Evolutionary conservation across 2,329 filamentous ascomycete species (phyloP).

Genomic region (Aurifilum marmelostoma): DNA sequence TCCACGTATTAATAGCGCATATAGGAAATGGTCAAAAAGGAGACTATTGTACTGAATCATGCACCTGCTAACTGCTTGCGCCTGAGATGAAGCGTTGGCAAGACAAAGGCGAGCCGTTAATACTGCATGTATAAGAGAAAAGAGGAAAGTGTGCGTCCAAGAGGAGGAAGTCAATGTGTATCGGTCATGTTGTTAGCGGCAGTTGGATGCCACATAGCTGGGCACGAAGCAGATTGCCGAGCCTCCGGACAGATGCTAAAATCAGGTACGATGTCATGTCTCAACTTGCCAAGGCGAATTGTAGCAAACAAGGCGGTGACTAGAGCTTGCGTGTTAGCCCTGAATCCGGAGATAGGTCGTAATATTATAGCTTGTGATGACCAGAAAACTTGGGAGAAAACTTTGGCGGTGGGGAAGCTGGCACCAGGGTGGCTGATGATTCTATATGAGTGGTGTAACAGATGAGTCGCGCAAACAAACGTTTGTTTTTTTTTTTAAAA

Average conservation of each 20-base stretch:
- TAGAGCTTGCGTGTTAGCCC: neutral
- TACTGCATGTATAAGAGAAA: neutral
- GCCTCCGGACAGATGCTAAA: constrained; percentile 6
- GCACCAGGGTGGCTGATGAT: neutral
- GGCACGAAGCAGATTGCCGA: neutral
- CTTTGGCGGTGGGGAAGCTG: too few species aligned
- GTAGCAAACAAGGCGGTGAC: neutral
- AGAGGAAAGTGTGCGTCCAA: neutral
- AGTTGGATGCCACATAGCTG: constrained; percentile 21
- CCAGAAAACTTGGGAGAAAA: neutral
- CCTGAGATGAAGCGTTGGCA: neutral
- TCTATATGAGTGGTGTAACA: neutral
- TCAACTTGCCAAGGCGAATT: constrained; percentile 4
- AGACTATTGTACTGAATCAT: neutral
- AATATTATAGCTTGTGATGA: neutral
- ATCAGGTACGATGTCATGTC: constrained; percentile 2
- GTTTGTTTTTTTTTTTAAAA: too few species aligned
- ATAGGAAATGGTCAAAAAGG: neutral
- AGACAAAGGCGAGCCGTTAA: neutral
- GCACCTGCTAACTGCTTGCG: neutral
- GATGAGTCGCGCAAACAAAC: constrained; percentile 26
- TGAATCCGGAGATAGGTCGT: neutral
- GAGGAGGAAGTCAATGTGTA: constrained; percentile 8
- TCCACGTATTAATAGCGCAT: neutral
- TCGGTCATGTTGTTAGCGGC: constrained; percentile 11